A percentile compares a stretch with the other conserved stretches of the same genome.
Evolutionary conservation across 2,329 filamentous ascomycete species (phyloP).

Genomic region (Cyphellophora europaea): DNA sequence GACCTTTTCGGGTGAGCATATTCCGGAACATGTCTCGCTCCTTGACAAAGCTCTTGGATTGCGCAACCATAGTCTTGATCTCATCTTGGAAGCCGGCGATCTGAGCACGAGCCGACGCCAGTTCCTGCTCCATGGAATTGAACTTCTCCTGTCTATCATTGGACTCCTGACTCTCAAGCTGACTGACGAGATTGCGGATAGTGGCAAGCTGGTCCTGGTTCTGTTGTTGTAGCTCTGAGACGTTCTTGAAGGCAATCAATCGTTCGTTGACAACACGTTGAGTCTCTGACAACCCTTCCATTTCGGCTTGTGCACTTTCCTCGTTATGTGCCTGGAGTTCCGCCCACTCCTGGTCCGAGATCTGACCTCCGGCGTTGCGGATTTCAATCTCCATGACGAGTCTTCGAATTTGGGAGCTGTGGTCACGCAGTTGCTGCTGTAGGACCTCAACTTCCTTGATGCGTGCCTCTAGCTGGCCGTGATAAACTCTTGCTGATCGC

Average conservation of each 20-base stretch:
- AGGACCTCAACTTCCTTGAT: constrained; percentile 65
- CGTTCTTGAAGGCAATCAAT: constrained; percentile 79
- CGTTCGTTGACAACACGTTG: constrained; percentile 83
- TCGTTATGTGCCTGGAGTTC: constrained; percentile 51
- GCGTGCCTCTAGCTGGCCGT: constrained; percentile 57
- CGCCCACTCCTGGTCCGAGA: constrained; percentile 67
- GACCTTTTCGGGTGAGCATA: constrained; percentile 70
- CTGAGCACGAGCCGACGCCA: constrained; percentile 52
- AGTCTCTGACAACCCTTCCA: constrained; percentile 71
- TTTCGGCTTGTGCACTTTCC: constrained; percentile 56
- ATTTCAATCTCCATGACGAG: constrained; percentile 80
- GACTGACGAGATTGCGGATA: constrained; percentile 73
- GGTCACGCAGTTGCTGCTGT: constrained; percentile 77
- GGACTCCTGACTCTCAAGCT: constrained; percentile 87
- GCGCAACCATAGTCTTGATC: constrained; percentile 68
- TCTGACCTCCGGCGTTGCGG: constrained; percentile 67
- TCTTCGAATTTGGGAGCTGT: constrained; percentile 83
- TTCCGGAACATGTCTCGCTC: constrained; percentile 97
- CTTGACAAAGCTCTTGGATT: constrained; percentile 86
- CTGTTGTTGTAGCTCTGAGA: constrained; percentile 76
- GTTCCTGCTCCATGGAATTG: constrained; percentile 54
- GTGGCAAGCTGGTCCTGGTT: constrained; percentile 77
- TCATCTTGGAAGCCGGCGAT: constrained; percentile 76
- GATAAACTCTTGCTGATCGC: constrained; percentile 68
- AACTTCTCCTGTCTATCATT: constrained; percentile 47